These are phyloP conservation scores for Mercurialis annua DNA, from an alignment of 345 rosid genomes.

Conservation along the genomic window DNA sequence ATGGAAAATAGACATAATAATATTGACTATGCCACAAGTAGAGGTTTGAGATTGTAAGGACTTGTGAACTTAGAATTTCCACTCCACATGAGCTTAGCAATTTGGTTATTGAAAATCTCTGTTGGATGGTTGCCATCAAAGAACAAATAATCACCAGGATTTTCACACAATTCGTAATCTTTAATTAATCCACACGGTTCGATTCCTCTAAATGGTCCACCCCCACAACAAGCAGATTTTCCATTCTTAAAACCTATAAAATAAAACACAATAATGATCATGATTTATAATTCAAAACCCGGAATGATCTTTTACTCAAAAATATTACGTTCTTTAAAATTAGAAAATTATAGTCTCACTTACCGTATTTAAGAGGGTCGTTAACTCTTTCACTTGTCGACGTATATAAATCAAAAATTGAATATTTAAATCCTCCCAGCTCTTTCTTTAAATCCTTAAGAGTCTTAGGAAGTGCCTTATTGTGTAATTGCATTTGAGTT, in stretches of 20 bases:
- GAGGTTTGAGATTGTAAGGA: conserved; percentile 14
- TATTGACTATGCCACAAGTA: neutral
- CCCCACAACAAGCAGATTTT: conserved; percentile 11
- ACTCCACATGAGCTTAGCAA: conserved; percentile 9
- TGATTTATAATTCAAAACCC: too few species aligned
- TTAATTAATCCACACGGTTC: neutral
- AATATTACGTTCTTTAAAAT: neutral
- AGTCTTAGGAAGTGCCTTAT: conserved; percentile 2
- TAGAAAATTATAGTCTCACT: neutral
- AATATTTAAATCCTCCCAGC: conserved; percentile 14
- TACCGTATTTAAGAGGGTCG: too few species aligned
- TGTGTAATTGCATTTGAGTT: conserved; percentile 13
- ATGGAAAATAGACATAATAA: too few species aligned
- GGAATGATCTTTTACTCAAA: neutral
- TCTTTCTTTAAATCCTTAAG: conserved; percentile 9
- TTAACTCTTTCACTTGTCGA: conserved; percentile 2
- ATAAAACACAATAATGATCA: neutral
- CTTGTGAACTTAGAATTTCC: neutral
- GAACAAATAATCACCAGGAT: conserved; percentile 4
- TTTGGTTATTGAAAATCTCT: neutral
- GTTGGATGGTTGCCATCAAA: conserved; percentile 15
- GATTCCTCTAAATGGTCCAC: neutral
- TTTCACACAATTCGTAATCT: conserved; percentile 11
- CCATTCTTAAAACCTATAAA: conserved; percentile 14
- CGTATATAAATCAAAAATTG: conserved; percentile 15